phyloP scores from a whole-genome alignment of 2,329 filamentous ascomycete genomes.

The Helminthosporium solani region DNA sequence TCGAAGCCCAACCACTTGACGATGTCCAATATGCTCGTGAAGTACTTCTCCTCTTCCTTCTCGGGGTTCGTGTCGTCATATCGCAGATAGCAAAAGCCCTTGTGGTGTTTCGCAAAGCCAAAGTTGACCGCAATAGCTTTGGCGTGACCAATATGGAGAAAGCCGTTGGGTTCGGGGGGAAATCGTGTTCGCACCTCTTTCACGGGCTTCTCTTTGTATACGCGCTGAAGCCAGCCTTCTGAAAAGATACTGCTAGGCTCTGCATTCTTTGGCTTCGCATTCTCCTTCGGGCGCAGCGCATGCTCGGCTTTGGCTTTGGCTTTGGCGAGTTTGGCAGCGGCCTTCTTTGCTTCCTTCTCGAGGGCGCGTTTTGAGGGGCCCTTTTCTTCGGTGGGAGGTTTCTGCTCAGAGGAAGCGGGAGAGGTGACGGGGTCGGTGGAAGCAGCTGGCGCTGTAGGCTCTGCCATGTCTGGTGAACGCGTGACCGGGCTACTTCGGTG shows the following conservation, averaged over 20 bases:
- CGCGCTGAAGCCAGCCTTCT: constrained; percentile 52
- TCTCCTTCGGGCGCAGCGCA: constrained; percentile 44
- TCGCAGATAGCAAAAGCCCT: constrained; percentile 73
- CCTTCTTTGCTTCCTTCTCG: constrained; percentile 53
- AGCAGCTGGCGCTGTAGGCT: constrained; percentile 19
- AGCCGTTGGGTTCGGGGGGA: constrained; percentile 76
- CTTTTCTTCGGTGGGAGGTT: constrained; percentile 33
- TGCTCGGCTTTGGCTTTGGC: constrained; percentile 42
- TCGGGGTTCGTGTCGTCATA: constrained; percentile 97
- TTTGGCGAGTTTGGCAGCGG: constrained; percentile 47
- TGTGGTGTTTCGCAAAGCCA: constrained; percentile 83
- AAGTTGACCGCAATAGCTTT: constrained; percentile 98
- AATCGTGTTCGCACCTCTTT: constrained; percentile 51
- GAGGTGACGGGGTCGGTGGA: neutral
- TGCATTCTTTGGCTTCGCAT: constrained; percentile 28
- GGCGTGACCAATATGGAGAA: constrained; percentile 87
- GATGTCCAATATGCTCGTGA: constrained; percentile 84
- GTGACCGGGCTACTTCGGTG: neutral
- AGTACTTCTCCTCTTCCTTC: constrained; percentile 87
- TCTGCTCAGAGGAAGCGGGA: neutral
- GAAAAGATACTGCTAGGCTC: constrained; percentile 46
- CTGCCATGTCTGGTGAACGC: constrained; percentile 11
- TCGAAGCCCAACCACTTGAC: constrained; percentile 84
- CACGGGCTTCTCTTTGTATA: constrained; percentile 53
- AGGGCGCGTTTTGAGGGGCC: constrained; percentile 50